A percentile compares a stretch with the other conserved stretches of the same genome.
Conservation (phyloP, 441 rosid species). For the Populus hybrid region DNA sequence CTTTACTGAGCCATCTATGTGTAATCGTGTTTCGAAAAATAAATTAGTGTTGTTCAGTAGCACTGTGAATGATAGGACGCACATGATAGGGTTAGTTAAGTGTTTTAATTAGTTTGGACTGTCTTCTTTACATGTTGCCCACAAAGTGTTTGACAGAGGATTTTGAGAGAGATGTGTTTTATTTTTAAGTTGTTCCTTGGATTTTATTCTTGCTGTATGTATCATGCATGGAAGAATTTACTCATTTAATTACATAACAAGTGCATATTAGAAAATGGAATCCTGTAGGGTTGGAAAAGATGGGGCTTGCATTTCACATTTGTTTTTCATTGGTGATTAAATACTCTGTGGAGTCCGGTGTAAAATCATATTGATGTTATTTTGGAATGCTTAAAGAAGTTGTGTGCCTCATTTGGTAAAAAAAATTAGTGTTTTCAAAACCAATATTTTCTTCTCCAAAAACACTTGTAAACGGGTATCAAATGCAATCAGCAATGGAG, state of each 20-base stretch:
- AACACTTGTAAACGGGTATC: not conserved
- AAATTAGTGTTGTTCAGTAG: too few species aligned
- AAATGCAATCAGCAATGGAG: not conserved
- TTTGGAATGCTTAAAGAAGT: not conserved
- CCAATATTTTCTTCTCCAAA: not conserved
- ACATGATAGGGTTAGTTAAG: too few species aligned
- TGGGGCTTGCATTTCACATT: not conserved
- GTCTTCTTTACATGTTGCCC: too few species aligned
- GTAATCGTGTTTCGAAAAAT: too few species aligned
- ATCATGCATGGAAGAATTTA: not conserved
- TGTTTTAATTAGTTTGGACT: too few species aligned
- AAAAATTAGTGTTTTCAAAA: not conserved
- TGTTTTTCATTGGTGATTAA: not conserved
- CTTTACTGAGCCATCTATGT: too few species aligned
- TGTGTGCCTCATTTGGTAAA: not conserved
- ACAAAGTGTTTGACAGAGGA: too few species aligned
- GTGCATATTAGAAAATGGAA: not conserved
- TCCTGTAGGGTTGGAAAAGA: not conserved
- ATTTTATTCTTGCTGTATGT: not conserved
- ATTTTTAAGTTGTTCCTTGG: too few species aligned
- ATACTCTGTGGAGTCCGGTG: not conserved
- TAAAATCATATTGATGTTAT: not conserved
- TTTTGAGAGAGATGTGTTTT: too few species aligned
- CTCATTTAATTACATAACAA: not conserved
- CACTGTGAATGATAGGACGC: too few species aligned